A percentile compares a stretch with the other conserved stretches of the same genome.
Conservation (phyloP, 2,329 filamentous ascomycete genomes). For the Stagonosporopsis tanaceti region DNA sequence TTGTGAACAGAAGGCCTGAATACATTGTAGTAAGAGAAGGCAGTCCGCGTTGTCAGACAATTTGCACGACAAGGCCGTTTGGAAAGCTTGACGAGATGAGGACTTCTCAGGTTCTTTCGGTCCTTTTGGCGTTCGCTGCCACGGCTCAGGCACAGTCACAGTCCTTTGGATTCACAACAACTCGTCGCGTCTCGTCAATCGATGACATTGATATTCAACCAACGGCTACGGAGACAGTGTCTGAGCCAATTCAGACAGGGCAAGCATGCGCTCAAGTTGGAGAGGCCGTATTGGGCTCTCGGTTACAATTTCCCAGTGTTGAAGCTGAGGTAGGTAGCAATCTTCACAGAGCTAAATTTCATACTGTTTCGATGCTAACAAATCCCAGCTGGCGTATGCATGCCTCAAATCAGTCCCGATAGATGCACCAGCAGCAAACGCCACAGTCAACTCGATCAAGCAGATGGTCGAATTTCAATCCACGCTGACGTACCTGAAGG, state of each 20-base stretch:
- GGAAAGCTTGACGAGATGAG: constrained; percentile 28
- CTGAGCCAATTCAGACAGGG: constrained; percentile 41
- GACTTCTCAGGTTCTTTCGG: constrained; percentile 24
- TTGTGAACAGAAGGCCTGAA: constrained; percentile 7
- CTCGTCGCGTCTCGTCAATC: constrained; percentile 24
- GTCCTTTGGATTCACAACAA: constrained; percentile 3
- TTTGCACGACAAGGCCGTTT: not conserved
- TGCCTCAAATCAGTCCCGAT: constrained; percentile 51
- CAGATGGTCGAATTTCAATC: constrained; percentile 52
- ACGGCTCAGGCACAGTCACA: constrained; percentile 28
- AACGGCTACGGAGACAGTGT: constrained; percentile 34
- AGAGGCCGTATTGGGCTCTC: constrained; percentile 23
- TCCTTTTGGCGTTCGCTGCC: constrained; percentile 27
- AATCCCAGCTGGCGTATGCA: constrained; percentile 38
- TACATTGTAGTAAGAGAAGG: constrained; percentile 4
- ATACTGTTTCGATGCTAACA: constrained; percentile 4
- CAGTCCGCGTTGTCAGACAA: not conserved
- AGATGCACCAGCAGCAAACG: constrained; percentile 29
- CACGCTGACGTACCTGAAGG: constrained; percentile 51
- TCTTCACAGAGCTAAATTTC: not conserved
- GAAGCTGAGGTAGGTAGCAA: constrained; percentile 38
- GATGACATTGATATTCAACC: constrained; percentile 38
- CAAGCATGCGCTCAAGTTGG: constrained; percentile 41
- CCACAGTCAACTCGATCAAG: constrained; percentile 43
- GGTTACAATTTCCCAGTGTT: constrained; percentile 30